A percentile compares a stretch with the other conserved stretches of the same genome.
Evolutionary conservation across 768 basidiomycete species (phyloP).

Genomic region (Polyporus arcularius): DNA sequence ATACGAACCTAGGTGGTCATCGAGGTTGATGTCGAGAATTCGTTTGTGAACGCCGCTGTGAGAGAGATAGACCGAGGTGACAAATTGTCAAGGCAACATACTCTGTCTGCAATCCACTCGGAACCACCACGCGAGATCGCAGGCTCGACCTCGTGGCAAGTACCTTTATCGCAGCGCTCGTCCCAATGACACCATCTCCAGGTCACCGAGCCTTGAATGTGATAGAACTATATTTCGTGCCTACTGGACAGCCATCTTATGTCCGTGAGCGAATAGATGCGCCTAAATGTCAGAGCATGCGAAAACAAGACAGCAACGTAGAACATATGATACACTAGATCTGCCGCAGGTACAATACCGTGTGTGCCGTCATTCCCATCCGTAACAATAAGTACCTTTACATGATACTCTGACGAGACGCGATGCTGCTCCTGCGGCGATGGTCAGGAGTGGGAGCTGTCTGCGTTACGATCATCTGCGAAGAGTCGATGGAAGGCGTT

Average conservation of each 20-base stretch:
- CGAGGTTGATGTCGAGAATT: too few species aligned
- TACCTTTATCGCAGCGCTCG: slow-evolving; percentile 1
- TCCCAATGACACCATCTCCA: neutral
- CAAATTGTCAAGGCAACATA: slow-evolving; percentile 16
- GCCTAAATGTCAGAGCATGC: slow-evolving; percentile 1
- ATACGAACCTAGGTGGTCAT: too few species aligned
- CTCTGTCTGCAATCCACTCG: neutral
- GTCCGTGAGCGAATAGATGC: neutral
- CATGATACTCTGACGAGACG: neutral
- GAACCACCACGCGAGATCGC: neutral
- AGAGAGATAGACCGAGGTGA: neutral
- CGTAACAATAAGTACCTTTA: neutral
- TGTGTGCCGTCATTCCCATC: slow-evolving; percentile 1
- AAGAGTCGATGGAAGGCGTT: neutral
- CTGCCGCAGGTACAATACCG: neutral
- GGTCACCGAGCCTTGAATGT: neutral
- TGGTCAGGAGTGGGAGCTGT: slow-evolving; percentile 28
- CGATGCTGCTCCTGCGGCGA: slow-evolving; percentile 17
- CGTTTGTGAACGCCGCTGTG: neutral
- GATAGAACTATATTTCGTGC: neutral
- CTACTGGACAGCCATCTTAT: slow-evolving; percentile 3
- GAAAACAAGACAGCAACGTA: neutral
- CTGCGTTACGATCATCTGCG: slow-evolving; percentile 32
- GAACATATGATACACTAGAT: slow-evolving; percentile 3
- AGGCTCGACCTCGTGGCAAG: neutral